Evolutionary conservation across 768 basidiomycete species (phyloP).

Genomic region (Tylopilus sp.): DNA sequence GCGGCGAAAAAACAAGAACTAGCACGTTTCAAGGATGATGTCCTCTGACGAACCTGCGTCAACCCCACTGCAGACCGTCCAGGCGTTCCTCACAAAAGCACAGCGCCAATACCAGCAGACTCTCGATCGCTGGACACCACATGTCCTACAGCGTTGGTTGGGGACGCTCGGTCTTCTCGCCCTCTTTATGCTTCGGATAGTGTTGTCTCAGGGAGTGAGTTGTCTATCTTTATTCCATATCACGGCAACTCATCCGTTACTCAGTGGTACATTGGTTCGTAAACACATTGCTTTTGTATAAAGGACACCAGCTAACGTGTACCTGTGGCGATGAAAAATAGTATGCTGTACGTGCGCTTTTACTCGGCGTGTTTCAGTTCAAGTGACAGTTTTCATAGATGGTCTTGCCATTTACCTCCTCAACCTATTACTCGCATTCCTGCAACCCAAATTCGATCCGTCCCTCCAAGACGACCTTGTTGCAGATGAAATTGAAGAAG

Average conservation of each 20-base stretch:
- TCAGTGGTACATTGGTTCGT: constrained; percentile 92
- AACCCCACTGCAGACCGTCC: constrained; percentile 28
- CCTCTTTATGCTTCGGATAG: constrained; percentile 82
- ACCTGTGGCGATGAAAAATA: constrained; percentile 19
- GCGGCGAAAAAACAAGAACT: neutral
- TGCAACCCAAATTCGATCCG: constrained; percentile 97
- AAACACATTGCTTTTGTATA: neutral
- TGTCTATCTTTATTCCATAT: neutral
- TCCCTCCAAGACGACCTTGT: constrained; percentile 90
- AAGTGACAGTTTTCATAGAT: constrained; percentile 40
- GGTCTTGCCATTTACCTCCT: constrained; percentile 94
- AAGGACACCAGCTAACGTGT: constrained; percentile 1
- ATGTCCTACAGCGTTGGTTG: constrained; percentile 87
- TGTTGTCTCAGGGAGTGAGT: constrained; percentile 85
- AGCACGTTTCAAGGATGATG: constrained; percentile 26
- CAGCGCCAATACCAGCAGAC: constrained; percentile 80
- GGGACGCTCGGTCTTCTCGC: constrained; percentile 65
- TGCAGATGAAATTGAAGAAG: constrained; percentile 95
- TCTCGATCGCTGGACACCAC: constrained; percentile 91
- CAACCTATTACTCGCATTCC: constrained; percentile 94
- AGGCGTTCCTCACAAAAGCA: constrained; percentile 36
- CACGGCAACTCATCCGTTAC: constrained; percentile 1
- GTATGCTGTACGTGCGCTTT: constrained; percentile 61
- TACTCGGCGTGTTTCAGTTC: neutral
- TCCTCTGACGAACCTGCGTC: constrained; percentile 31